phyloP scores from a whole-genome alignment of 177 flowering plant species.

The Vitis hybrid region DNA sequence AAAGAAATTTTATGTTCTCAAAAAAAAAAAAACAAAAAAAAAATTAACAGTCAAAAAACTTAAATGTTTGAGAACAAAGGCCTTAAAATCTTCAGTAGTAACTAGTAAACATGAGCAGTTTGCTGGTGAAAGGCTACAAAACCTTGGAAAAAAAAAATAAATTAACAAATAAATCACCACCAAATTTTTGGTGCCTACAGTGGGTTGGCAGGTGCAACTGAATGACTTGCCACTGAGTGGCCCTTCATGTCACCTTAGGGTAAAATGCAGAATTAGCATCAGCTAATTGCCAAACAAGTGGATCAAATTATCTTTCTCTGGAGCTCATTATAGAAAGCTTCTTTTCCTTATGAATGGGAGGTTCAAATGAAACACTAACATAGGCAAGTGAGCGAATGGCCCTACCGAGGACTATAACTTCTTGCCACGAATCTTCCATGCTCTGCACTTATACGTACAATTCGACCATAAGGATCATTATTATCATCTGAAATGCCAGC shows the following conservation, averaged over 20 bases:
- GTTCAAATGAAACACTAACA: background rate
- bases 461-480: conserved; percentile 76
- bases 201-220: too few relatives aligned
- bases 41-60: too few relatives aligned
- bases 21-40: background rate
- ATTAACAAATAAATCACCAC: too few relatives aligned
- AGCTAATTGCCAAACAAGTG: background rate
- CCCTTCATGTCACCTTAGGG: background rate
- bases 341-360: background rate
- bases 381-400: conserved; percentile 8
- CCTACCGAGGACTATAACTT: conserved; percentile 87
- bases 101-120: too few relatives aligned
- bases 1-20: background rate
- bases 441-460: conserved; percentile 83
- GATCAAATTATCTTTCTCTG: background rate
- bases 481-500: conserved; percentile 72
- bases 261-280: background rate
- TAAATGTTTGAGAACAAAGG: too few relatives aligned
- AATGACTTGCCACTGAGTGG: too few relatives aligned
- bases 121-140: too few relatives aligned
- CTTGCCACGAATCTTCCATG: conserved; percentile 96
- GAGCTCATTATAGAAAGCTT: background rate
- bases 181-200: too few relatives aligned
- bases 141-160: too few relatives aligned
- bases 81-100: too few relatives aligned